A percentile compares a stretch with the other conserved stretches of the same genome.
These are phyloP conservation scores for Scheffersomyces amazonensis DNA, from an alignment of 805 yeast genomes.

Conservation along the genomic window DNA sequence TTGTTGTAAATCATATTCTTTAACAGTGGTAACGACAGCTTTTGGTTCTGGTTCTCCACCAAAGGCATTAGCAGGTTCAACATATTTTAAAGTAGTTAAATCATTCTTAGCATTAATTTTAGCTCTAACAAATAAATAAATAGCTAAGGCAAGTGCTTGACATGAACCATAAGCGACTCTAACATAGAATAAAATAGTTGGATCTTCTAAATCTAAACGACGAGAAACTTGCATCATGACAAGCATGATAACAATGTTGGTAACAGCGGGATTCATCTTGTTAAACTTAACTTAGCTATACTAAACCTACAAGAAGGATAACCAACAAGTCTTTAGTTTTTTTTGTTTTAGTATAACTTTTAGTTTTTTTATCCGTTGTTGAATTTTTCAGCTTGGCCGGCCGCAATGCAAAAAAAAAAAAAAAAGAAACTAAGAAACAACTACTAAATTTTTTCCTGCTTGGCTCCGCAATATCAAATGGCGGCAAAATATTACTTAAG, in stretches of 20 bases:
- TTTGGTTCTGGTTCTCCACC: slow-evolving; percentile 70
- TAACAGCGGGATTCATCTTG: slow-evolving; percentile 80
- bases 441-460: too few relatives aligned
- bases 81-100: slow-evolving; percentile 86
- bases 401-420: not conserved
- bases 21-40: slow-evolving; percentile 86
- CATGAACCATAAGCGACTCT: slow-evolving; percentile 70
- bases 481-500: too few relatives aligned
- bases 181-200: slow-evolving; percentile 66
- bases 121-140: slow-evolving; percentile 64
- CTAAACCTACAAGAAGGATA: too few relatives aligned
- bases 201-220: slow-evolving; percentile 84
- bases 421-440: not conserved
- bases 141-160: slow-evolving; percentile 58
- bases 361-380: too few relatives aligned
- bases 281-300: too few relatives aligned
- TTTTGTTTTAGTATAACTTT: too few relatives aligned
- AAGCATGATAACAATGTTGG: slow-evolving; percentile 87
- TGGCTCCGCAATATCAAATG: too few relatives aligned
- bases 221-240: slow-evolving; percentile 95
- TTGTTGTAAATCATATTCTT: slow-evolving; percentile 91
- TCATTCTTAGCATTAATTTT: slow-evolving; percentile 76
- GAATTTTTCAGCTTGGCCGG: not conserved
- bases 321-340: too few relatives aligned
- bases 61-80: slow-evolving; percentile 79